Evolutionary conservation across 2,329 filamentous ascomycete species (phyloP), one percentile per base, ranked within the genome.

Genomic region (Hirsutella minnesotensis): DNA sequence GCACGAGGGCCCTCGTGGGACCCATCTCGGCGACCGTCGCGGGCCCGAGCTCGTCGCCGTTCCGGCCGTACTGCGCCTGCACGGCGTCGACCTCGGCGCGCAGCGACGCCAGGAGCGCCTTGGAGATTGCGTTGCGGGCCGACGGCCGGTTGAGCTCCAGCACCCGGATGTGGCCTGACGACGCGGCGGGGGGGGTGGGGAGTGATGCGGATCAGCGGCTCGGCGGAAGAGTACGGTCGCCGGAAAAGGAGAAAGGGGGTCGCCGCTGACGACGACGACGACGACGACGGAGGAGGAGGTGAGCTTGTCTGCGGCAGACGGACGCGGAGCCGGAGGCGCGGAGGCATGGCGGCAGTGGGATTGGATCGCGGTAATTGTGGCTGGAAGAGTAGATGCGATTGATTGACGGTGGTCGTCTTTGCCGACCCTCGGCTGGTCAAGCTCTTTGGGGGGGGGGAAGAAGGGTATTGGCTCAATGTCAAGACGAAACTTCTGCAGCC

Each of bases 101-200:
- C 44, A 98, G 72, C 39, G 82, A 75, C 4, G 76, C 65, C 41
- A 98, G 75, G 31, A 98, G 72, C 44, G 81, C 77, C 45, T 71
- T 75, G 0, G 89, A 96, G 57, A 98, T 85, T 51, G 92, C 92
- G 64, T 98, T 98, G 56, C 90, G 84, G 30, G 89, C 83, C 9
- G 75, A 63, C 1, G 88, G 88, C 4, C 88, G 77, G 66, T 95
- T 92, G 51, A 98, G 75, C 47, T 90, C 83, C 44, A 96, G 78
- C 50, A 96, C 75, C 46, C 87, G 82, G 64, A 96, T 92, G 66
- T 83, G 83, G 50, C 90, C 92, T 16, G 78, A 78, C 56, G 82
- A 77, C 1, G 87, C 81, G 3, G 88, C 85, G 36, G 85, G 82
- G 39, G 95, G 66, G 61, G 83, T 79, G 47, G n/a, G n/a, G n/a